Conservation (phyloP, 139 green algal genomes). For the Pleodorina starrii region DNA sequence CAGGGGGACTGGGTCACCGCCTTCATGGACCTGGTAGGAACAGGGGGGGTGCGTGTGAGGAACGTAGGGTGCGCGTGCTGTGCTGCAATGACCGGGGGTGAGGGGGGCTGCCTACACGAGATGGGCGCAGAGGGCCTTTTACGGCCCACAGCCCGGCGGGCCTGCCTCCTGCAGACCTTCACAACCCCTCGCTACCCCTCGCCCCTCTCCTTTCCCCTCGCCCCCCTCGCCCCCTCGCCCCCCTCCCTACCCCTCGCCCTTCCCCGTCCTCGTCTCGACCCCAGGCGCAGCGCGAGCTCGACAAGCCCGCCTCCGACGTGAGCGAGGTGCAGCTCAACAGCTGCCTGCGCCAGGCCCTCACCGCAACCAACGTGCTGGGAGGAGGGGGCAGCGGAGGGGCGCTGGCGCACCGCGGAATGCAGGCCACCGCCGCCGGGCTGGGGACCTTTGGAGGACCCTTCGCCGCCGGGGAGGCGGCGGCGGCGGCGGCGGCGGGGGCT, state of each 20-base stretch:
- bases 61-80: too few species aligned
- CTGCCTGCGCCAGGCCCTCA: conserved; percentile 83
- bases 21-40: conserved; percentile 62
- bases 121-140: too few species aligned
- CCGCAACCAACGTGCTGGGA: conserved; percentile 72
- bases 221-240: too few species aligned
- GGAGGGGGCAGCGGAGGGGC: background rate
- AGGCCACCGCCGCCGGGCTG: background rate
- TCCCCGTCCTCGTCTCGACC: background rate
- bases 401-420: background rate
- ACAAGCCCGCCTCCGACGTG: conserved; percentile 65
- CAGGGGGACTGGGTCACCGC: conserved; percentile 88
- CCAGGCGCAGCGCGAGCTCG: conserved; percentile 65
- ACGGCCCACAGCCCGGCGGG: too few species aligned
- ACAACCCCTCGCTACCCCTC: too few species aligned
- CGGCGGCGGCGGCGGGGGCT: background rate
- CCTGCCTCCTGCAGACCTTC: too few species aligned
- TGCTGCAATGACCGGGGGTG: too few species aligned
- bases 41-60: background rate
- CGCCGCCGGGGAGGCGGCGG: background rate
- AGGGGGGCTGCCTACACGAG: too few species aligned
- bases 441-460: background rate
- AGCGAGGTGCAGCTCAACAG: conserved; percentile 78
- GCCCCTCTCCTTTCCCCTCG: too few species aligned
- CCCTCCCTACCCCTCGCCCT: too few species aligned